Base-by-base conservation (phyloP, 2,329 filamentous ascomycete species). In the Neodidymelliopsis sp. region DNA sequence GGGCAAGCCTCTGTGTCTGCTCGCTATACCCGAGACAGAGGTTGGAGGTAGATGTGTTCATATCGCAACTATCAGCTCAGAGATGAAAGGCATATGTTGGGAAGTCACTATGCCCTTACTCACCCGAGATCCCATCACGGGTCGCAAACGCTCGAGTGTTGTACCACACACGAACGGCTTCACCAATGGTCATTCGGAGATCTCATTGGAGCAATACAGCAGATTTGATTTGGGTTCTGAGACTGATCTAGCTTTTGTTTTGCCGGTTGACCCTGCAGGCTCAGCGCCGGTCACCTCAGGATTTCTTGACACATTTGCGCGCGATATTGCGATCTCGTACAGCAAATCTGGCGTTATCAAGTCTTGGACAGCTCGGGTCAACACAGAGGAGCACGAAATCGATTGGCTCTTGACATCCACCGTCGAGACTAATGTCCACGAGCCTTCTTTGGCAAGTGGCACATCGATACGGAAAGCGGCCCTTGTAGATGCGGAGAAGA, bases 381-480 rank as follows among this genome's bases (percentile, higher is more conserved):
- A 91, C 59, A 69, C 76, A 4, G 75, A 80, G 19, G 75, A 78
- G n/a, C 73, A 76, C 7, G 81, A 79, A 28, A 81, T 94, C 7
- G 88, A 92, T 56, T 96, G 91, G 91, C 77, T 96, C 2, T 82
- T 86, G 7, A 96, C 91, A 0, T 91, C 88, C 13, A 86, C 83
- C 0, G 87, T 94, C 53, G 88, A 95, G 57, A 96, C 92, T 2
- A 85, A 87, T 1, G 80, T 96, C 13, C 70, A 74, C 0, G 82
- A 88, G 20, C 89, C 89, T 18, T 86, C 89, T 0, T 79, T 96
- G 20, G 90, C 89, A 9, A 95, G 90, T 65, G 91, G 89, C 11
- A 95, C 89, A 59, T 92, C 88, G 7, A 87, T 92, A 63, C 88
- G 92, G 55, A 96, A 95, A 70, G 89, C 90, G 18, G 91, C 91